Evolutionary conservation across 1,139 yeast species (phyloP).

Genomic region (Taphrina wiesneri): DNA sequence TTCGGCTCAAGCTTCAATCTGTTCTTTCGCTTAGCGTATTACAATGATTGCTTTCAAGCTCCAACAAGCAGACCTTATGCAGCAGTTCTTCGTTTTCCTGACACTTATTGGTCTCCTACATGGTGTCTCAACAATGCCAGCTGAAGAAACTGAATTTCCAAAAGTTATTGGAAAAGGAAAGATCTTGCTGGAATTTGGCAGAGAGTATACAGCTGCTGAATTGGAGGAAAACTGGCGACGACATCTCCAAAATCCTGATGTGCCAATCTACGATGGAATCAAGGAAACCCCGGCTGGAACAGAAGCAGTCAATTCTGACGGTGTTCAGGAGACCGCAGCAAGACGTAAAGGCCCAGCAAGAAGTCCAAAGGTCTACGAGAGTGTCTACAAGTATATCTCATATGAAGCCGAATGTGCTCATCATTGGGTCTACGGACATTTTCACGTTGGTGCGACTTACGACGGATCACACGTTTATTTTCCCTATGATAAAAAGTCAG

Average conservation of each 20-base stretch:
- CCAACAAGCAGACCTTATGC: too few relatives aligned
- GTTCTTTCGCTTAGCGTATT: too few relatives aligned
- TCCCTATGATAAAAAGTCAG: background rate
- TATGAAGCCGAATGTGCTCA: background rate
- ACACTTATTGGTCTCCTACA: background rate
- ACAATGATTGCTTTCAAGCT: too few relatives aligned
- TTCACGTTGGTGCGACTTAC: background rate
- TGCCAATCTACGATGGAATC: too few relatives aligned
- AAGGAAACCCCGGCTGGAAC: too few relatives aligned
- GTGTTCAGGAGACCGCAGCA: too few relatives aligned
- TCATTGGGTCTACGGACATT: background rate
- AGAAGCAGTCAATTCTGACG: too few relatives aligned
- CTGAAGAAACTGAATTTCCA: background rate
- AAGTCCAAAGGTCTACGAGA: background rate
- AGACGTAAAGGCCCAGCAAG: background rate
- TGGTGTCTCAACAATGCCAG: background rate
- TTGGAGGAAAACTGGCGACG: background rate
- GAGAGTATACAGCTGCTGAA: background rate
- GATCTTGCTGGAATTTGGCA: background rate
- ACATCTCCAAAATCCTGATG: background rate
- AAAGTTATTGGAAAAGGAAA: too few relatives aligned
- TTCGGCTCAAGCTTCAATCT: too few relatives aligned
- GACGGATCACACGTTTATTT: background rate
- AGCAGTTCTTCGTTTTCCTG: too few relatives aligned
- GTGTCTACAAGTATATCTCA: background rate